Evolutionary conservation across 2,329 filamentous ascomycete species (phyloP).

Genomic region (Verticillium longisporum): DNA sequence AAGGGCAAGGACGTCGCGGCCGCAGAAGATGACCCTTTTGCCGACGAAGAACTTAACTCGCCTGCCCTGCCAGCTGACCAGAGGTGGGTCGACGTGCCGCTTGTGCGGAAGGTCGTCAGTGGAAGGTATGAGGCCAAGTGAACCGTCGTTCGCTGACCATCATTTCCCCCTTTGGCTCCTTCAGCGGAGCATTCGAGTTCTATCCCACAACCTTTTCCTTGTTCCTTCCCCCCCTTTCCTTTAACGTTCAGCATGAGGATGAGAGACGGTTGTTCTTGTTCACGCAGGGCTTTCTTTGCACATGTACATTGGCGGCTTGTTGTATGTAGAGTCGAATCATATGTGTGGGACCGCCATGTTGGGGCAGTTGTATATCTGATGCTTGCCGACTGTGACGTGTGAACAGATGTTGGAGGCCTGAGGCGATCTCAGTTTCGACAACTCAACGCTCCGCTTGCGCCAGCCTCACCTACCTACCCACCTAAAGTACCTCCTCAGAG

Average conservation of each 20-base stretch:
- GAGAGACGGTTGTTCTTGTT: not conserved
- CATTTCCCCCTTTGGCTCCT: not conserved
- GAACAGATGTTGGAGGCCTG: too few species aligned
- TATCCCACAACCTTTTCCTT: too few species aligned
- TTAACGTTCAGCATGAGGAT: not conserved
- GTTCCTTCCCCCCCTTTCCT: not conserved
- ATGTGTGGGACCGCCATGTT: not conserved
- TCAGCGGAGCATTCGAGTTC: too few species aligned
- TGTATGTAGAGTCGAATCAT: not conserved
- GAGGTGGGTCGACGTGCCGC: slow-evolving; percentile 61
- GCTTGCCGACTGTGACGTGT: not conserved
- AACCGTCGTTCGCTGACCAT: not conserved
- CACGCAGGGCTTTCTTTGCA: not conserved
- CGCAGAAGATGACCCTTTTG: slow-evolving; percentile 57
- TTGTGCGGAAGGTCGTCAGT: slow-evolving; percentile 60
- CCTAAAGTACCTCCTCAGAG: too few species aligned
- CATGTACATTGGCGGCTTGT: not conserved
- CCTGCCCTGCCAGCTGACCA: slow-evolving; percentile 18
- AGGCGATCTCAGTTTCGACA: too few species aligned
- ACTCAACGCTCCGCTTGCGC: not conserved
- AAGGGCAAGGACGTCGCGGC: slow-evolving; percentile 45
- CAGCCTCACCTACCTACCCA: too few species aligned
- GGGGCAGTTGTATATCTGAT: not conserved
- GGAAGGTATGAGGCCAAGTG: slow-evolving; percentile 65
- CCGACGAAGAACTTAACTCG: slow-evolving; percentile 33